These are phyloP conservation scores for Saccharomycopsis schoenii DNA, from an alignment of 805 yeast species.

Conservation along the genomic window DNA sequence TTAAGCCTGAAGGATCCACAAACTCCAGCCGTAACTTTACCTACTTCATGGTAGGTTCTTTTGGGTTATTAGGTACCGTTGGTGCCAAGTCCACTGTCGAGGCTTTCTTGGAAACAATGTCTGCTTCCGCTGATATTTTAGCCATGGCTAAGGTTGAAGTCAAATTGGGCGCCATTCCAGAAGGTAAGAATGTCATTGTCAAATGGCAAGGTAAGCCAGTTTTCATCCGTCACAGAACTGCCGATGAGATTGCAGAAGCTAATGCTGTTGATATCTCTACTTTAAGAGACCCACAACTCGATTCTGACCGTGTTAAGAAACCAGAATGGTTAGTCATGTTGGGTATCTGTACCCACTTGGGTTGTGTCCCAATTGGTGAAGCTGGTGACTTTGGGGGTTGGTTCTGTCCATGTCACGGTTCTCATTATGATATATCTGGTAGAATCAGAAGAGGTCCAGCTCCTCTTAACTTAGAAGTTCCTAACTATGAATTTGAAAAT, in stretches of 20 bases:
- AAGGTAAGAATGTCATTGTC: conserved; percentile 95
- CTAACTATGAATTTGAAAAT: conserved; percentile 71
- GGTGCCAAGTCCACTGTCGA: conserved; percentile 96
- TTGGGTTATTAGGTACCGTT: conserved; percentile 83
- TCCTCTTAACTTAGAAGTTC: conserved; percentile 96
- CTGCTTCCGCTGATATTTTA: conserved; percentile 97
- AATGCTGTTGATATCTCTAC: conserved; percentile 63
- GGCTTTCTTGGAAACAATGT: conserved; percentile 82
- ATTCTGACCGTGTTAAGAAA: conserved; percentile 85
- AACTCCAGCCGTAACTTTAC: conserved; percentile 80
- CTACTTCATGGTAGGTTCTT: conserved; percentile 95
- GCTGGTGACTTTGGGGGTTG: conserved; percentile 99
- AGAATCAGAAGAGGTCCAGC: conserved; percentile 99
- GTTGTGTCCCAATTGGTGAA: conserved; percentile 99
- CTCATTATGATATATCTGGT: conserved; percentile 99
- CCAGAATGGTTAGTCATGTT: conserved; percentile 99
- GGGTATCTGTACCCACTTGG: conserved; percentile 99
- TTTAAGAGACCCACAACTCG: conserved; percentile 92
- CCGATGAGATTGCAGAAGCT: conserved; percentile 90
- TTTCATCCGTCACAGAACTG: conserved; percentile 97
- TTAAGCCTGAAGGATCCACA: conserved; percentile 55
- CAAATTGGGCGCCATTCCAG: conserved; percentile 85
- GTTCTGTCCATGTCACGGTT: conserved; percentile 99
- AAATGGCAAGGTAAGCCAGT: conserved; percentile 99
- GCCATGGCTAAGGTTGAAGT: conserved; percentile 99